Evolutionary conservation across 2,329 filamentous ascomycete species (phyloP).

Genomic region (Verticillium zaregamsianum): DNA sequence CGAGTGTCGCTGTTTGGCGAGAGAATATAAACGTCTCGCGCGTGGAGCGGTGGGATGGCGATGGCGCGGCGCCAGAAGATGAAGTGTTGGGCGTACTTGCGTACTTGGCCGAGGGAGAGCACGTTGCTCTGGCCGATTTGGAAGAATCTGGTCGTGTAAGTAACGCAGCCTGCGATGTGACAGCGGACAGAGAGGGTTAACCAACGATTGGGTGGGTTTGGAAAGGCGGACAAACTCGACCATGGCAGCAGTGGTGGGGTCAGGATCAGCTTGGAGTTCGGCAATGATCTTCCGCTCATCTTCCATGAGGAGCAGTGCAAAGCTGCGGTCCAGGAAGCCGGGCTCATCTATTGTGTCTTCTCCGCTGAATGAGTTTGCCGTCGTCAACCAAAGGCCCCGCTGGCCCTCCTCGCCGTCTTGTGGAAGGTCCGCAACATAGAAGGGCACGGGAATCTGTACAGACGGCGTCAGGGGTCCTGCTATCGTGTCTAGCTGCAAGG

Average conservation of each 20-base stretch:
- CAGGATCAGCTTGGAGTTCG: conserved; percentile 72
- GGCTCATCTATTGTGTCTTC: conserved; percentile 66
- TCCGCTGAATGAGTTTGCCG: conserved; percentile 69
- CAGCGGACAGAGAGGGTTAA: conserved; percentile 9
- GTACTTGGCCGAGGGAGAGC: conserved; percentile 75
- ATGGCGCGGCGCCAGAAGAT: conserved; percentile 95
- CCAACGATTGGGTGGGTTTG: conserved; percentile 61
- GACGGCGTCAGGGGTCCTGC: conserved; percentile 57
- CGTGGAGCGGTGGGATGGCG: conserved; percentile 84
- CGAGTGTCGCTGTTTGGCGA: conserved; percentile 82
- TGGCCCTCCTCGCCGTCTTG: conserved; percentile 64
- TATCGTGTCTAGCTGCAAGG: conserved; percentile 67
- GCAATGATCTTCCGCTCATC: conserved; percentile 72
- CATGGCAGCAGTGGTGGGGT: conserved; percentile 71
- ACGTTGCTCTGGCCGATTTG: conserved; percentile 68
- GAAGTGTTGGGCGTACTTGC: conserved; percentile 85
- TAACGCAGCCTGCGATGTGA: neutral
- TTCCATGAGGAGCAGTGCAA: conserved; percentile 78
- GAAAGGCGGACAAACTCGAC: conserved; percentile 77
- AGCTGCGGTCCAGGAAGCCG: conserved; percentile 75
- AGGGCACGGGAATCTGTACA: conserved; percentile 60
- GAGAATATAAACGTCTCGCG: conserved; percentile 84
- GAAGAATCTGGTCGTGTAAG: conserved; percentile 40
- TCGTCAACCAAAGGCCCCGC: conserved; percentile 81
- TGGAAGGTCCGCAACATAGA: conserved; percentile 70